These are phyloP conservation scores for Dichotomopilus funicola DNA, from an alignment of 2,329 filamentous ascomycete species.

Conservation along the genomic window DNA sequence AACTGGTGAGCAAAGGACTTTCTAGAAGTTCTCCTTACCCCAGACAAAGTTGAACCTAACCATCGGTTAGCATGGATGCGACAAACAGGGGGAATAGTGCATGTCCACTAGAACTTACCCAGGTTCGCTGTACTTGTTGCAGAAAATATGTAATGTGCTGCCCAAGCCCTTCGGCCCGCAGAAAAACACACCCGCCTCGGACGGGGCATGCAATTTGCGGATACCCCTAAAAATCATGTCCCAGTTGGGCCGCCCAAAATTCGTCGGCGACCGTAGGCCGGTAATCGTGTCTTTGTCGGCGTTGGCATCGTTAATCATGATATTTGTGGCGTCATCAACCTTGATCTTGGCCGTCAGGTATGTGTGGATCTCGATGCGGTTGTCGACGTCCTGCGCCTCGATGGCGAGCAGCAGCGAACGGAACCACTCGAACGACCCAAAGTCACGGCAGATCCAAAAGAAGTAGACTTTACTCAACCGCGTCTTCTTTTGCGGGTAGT, in stretches of 20 bases:
- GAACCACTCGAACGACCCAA: slow-evolving; percentile 87
- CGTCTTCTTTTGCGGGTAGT: slow-evolving; percentile 74
- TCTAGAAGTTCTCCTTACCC: slow-evolving; percentile 63
- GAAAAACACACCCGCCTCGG: slow-evolving; percentile 75
- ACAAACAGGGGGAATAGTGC: slow-evolving; percentile 1
- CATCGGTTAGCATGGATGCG: slow-evolving; percentile 23
- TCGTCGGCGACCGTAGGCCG: slow-evolving; percentile 72
- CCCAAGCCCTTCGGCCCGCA: slow-evolving; percentile 77
- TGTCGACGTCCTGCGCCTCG: slow-evolving; percentile 76
- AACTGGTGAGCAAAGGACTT: neutral
- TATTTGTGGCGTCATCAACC: slow-evolving; percentile 78
- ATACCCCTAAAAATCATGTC: slow-evolving; percentile 84
- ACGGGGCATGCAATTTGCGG: slow-evolving; percentile 67
- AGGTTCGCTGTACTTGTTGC: slow-evolving; percentile 81
- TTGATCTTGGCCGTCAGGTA: slow-evolving; percentile 86
- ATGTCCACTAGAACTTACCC: slow-evolving; percentile 47
- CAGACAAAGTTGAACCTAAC: slow-evolving; percentile 57
- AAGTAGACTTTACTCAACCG: slow-evolving; percentile 82
- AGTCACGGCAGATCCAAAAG: slow-evolving; percentile 88
- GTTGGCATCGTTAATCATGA: slow-evolving; percentile 87
- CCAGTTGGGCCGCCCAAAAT: slow-evolving; percentile 84
- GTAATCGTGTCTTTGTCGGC: slow-evolving; percentile 81
- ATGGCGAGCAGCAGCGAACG: slow-evolving; percentile 75
- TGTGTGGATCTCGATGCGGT: slow-evolving; percentile 82
- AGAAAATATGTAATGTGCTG: slow-evolving; percentile 71